These are phyloP conservation scores for Alloascoidea hylecoeti DNA, from an alignment of 805 yeast species.

Conservation along the genomic window DNA sequence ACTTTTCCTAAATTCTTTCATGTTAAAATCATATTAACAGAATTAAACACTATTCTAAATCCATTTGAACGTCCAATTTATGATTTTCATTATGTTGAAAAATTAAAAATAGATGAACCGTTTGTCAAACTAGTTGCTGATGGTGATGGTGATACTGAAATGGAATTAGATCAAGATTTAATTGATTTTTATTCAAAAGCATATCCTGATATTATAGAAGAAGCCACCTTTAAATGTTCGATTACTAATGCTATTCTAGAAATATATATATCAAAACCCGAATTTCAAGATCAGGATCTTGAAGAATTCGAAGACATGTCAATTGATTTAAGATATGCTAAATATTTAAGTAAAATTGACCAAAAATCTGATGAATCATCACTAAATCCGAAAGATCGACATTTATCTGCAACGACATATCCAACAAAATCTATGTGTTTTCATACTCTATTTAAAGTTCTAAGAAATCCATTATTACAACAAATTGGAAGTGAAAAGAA, in stretches of 20 bases:
- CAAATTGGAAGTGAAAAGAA: slow-evolving; percentile 27
- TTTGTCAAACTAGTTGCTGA: too few relatives aligned
- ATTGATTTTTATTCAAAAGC: neutral
- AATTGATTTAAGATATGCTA: slow-evolving; percentile 34
- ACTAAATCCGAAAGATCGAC: slow-evolving; percentile 9
- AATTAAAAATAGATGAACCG: neutral
- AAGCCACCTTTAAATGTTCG: slow-evolving; percentile 1
- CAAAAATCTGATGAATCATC: neutral
- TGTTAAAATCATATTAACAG: neutral
- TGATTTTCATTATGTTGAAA: neutral
- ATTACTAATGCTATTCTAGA: slow-evolving; percentile 6
- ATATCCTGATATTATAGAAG: neutral
- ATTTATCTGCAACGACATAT: slow-evolving; percentile 13
- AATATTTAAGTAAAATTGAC: neutral
- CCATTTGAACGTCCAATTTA: neutral
- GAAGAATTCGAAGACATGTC: slow-evolving; percentile 29
- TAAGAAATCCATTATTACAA: slow-evolving; percentile 49
- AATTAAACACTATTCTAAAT: neutral
- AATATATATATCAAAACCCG: slow-evolving; percentile 12
- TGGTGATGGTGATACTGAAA: neutral
- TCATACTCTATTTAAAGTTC: slow-evolving; percentile 42
- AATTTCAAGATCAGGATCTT: slow-evolving; percentile 30
- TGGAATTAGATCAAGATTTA: neutral
- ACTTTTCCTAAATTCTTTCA: neutral
- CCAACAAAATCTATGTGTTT: slow-evolving; percentile 51